Percentiles rank a stretch among this genome's conserved stretches.
phyloP scores from a whole-genome alignment of 306 rosid species.

The Mimosa bimucronata region DNA sequence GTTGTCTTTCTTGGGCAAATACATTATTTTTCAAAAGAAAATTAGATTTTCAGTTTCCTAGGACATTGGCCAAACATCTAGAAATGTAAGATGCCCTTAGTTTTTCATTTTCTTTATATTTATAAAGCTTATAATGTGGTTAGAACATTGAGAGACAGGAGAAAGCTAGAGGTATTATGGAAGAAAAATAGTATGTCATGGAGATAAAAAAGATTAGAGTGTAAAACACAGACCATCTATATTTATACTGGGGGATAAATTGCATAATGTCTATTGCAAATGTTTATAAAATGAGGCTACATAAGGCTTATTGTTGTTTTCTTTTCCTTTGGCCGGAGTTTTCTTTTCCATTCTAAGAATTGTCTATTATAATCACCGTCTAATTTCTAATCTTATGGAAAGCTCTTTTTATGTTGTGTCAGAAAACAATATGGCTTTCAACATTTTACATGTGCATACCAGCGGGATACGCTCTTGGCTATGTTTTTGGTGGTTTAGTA shows the following conservation, averaged over 20 bases:
- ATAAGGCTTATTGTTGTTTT: not conserved
- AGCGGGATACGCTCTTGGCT: constrained; percentile 82
- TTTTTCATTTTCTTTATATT: not conserved
- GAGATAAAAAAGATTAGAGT: not conserved
- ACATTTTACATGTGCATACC: constrained; percentile 82
- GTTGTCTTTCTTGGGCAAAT: constrained; percentile 5
- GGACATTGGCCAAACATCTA: not conserved
- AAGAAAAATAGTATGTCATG: not conserved
- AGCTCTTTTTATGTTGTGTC: constrained; percentile 38
- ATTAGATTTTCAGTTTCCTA: constrained; percentile 3
- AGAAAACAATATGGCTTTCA: constrained; percentile 60
- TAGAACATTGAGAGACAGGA: not conserved
- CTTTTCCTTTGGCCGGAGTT: too few species aligned
- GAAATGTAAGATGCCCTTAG: not conserved
- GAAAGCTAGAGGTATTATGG: not conserved
- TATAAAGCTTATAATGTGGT: not conserved
- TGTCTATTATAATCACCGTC: constrained; percentile 2
- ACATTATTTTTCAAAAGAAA: not conserved
- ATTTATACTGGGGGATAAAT: not conserved
- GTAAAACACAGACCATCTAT: not conserved
- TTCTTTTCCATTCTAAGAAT: constrained; percentile 1
- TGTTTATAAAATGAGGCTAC: not conserved
- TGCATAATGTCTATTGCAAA: not conserved
- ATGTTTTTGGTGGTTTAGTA: constrained; percentile 83
- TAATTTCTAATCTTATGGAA: constrained; percentile 14